Conservation (phyloP, 1,284 basidiomycete species). For the Ustilago shanxiensis region DNA sequence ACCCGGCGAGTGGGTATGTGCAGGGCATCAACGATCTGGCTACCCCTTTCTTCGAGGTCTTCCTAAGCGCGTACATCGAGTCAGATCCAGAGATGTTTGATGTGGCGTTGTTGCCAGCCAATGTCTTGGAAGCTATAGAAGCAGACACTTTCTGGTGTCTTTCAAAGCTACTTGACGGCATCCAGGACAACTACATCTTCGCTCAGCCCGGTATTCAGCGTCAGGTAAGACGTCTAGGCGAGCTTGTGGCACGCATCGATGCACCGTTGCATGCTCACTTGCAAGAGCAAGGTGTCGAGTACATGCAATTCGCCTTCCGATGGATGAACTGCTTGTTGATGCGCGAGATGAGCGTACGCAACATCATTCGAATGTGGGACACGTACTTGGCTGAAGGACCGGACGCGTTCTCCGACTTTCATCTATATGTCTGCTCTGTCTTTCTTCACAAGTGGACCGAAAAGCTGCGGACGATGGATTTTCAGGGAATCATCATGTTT, state of each 20-base stretch:
- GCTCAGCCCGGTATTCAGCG: slow-evolving; percentile 69
- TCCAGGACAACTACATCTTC: slow-evolving; percentile 70
- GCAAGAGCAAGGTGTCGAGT: slow-evolving; percentile 66
- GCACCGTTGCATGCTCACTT: slow-evolving; percentile 66
- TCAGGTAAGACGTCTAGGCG: slow-evolving; percentile 63
- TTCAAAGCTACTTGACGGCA: slow-evolving; percentile 67
- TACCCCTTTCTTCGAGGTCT: slow-evolving; percentile 70
- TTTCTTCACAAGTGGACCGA: slow-evolving; percentile 67
- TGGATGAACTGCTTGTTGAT: slow-evolving; percentile 71
- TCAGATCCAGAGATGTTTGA: slow-evolving; percentile 65
- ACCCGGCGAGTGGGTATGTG: slow-evolving; percentile 69
- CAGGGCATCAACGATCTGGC: slow-evolving; percentile 70
- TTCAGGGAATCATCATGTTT: slow-evolving; percentile 96
- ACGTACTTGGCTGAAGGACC: slow-evolving; percentile 69
- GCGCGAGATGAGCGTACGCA: slow-evolving; percentile 70
- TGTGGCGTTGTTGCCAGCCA: slow-evolving; percentile 56
- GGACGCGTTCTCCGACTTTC: slow-evolving; percentile 68
- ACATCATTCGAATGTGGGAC: slow-evolving; percentile 69
- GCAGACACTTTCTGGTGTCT: slow-evolving; percentile 70
- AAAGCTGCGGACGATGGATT: slow-evolving; percentile 65
- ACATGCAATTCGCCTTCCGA: slow-evolving; percentile 70
- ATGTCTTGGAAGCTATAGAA: slow-evolving; percentile 64
- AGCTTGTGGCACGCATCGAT: slow-evolving; percentile 67
- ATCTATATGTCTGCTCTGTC: slow-evolving; percentile 68
- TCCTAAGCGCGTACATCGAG: slow-evolving; percentile 66